A percentile compares a stretch with the other conserved stretches of the same genome.
These are phyloP conservation scores for Metarhizium anisopliae DNA, from an alignment of 2,329 filamentous ascomycete genomes.

Conservation along the genomic window DNA sequence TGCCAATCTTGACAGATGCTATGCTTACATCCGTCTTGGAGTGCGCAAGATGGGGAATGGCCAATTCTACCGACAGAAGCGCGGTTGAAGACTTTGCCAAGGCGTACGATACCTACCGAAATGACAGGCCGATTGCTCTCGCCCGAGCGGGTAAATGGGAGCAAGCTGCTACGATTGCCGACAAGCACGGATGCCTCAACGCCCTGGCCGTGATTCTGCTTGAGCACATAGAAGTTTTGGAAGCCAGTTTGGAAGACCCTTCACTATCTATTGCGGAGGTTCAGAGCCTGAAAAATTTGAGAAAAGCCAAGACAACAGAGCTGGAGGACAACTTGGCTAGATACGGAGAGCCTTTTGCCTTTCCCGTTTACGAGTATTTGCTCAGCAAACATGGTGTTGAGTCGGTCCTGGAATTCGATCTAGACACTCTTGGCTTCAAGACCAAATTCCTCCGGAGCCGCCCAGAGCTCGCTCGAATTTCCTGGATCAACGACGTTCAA, in stretches of 20 bases:
- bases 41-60: conserved; percentile 39
- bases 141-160: conserved; percentile 49
- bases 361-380: conserved; percentile 71
- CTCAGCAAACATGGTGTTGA: conserved; percentile 59
- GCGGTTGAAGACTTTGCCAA: conserved; percentile 37
- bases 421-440: conserved; percentile 60
- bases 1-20: conserved; percentile 43
- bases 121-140: conserved; percentile 43
- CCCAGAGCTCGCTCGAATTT: conserved; percentile 64
- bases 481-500: conserved; percentile 91
- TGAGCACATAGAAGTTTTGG: conserved; percentile 38
- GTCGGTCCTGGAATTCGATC: conserved; percentile 60
- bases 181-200: conserved; percentile 45
- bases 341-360: conserved; percentile 59
- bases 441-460: conserved; percentile 70
- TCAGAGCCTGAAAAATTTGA: conserved; percentile 23
- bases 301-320: conserved; percentile 30
- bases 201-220: conserved; percentile 49
- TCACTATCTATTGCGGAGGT: conserved; percentile 19
- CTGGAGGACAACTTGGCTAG: conserved; percentile 49
- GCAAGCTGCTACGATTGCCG: conserved; percentile 47
- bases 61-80: conserved; percentile 29
- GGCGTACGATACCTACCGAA: conserved; percentile 40
- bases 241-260: conserved; percentile 17
- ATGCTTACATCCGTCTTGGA: conserved; percentile 48